Percentiles rank a stretch among this genome's conserved stretches.
Evolutionary conservation across 2,329 filamentous ascomycete genomes (phyloP).

Genomic region (Leptographium flavum): DNA sequence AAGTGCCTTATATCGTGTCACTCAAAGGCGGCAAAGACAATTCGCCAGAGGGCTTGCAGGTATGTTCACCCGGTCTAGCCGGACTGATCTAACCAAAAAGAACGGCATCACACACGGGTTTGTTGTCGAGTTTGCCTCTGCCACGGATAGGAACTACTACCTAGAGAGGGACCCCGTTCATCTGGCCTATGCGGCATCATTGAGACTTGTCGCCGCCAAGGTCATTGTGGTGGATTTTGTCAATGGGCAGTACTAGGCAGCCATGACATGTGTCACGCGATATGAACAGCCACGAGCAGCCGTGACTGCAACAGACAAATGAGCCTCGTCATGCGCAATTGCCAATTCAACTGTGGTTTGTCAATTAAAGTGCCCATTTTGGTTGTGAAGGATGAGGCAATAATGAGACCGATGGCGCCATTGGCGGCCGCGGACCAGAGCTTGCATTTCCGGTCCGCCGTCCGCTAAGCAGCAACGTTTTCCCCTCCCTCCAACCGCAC

Average conservation of each 20-base stretch:
- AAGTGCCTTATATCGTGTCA: slow-evolving; percentile 45
- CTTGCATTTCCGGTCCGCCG: neutral
- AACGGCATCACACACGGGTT: slow-evolving; percentile 55
- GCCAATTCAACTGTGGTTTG: too few relatives aligned
- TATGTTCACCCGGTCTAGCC: slow-evolving; percentile 15
- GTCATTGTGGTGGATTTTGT: slow-evolving; percentile 46
- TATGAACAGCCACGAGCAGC: too few relatives aligned
- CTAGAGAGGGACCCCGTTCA: slow-evolving; percentile 50
- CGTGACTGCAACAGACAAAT: too few relatives aligned
- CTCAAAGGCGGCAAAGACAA: slow-evolving; percentile 46
- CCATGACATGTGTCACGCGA: too few relatives aligned
- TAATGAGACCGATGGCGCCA: neutral
- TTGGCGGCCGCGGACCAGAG: neutral
- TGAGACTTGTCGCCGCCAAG: slow-evolving; percentile 33
- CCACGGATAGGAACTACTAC: slow-evolving; percentile 55
- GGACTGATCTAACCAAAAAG: slow-evolving; percentile 13
- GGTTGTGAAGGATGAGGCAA: neutral
- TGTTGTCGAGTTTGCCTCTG: slow-evolving; percentile 49
- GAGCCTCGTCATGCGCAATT: too few relatives aligned
- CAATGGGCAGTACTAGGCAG: neutral
- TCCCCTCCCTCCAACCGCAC: neutral
- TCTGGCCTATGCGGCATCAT: slow-evolving; percentile 35
- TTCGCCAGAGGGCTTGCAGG: slow-evolving; percentile 45
- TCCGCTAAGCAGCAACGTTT: neutral
- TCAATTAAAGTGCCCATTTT: too few relatives aligned